A percentile compares a stretch with the other conserved stretches of the same genome.
These are phyloP conservation scores for Colletotrichum trifolii DNA, from an alignment of 2,329 filamentous ascomycete species.

Conservation along the genomic window DNA sequence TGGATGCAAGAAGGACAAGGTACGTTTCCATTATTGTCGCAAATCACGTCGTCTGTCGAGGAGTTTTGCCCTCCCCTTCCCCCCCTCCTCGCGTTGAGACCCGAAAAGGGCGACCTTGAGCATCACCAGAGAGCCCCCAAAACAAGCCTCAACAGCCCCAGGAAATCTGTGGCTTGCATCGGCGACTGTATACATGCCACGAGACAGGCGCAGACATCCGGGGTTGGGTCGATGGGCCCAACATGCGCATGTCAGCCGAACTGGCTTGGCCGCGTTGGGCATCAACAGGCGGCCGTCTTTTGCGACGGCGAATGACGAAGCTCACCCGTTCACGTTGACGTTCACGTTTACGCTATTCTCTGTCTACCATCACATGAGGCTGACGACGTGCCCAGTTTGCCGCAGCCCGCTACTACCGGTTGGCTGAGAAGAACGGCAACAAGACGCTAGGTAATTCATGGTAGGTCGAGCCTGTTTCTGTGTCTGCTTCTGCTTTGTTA, in stretches of 20 bases:
- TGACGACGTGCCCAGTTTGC: constrained; percentile 71
- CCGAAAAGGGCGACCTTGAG: background rate
- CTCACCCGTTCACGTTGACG: constrained; percentile 1
- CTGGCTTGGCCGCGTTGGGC: constrained; percentile 48
- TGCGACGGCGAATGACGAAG: constrained; percentile 21
- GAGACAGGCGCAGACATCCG: constrained; percentile 31
- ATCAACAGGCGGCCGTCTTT: constrained; percentile 43
- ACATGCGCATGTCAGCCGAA: constrained; percentile 5
- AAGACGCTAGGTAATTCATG: constrained; percentile 95
- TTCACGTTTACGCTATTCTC: constrained; percentile 17
- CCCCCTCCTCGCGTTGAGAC: no score
- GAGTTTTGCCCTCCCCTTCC: background rate
- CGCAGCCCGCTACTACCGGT: constrained; percentile 89
- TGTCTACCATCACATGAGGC: constrained; percentile 56
- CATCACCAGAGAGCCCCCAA: background rate
- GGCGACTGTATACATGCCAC: constrained; percentile 13
- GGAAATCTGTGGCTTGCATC: constrained; percentile 16
- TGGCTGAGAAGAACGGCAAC: constrained; percentile 88
- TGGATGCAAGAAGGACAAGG: constrained; percentile 98
- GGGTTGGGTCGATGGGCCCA: background rate
- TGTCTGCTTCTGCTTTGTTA: constrained; percentile 31
- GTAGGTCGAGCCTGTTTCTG: constrained; percentile 67
- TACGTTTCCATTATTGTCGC: constrained; percentile 60
- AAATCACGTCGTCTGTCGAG: constrained; percentile 40
- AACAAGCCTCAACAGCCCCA: constrained; percentile 27